A percentile compares a stretch with the other conserved stretches of the same genome.
Evolutionary conservation across 495 filamentous ascomycete genomes (phyloP).

Genomic region (Penicillium paxilli): DNA sequence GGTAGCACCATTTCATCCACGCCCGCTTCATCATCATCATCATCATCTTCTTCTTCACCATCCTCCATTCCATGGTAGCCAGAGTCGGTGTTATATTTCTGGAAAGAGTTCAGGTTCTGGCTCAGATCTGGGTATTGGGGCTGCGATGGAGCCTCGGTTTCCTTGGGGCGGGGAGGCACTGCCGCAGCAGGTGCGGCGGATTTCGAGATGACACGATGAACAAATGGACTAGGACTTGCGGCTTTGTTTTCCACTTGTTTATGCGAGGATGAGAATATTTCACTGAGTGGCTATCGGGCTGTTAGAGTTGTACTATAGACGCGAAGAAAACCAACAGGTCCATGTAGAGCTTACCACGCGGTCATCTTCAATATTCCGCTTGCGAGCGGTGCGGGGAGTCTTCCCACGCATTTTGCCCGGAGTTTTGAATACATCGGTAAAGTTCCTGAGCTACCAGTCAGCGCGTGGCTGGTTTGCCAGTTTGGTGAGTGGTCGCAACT

Average conservation of each 20-base stretch:
- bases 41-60: constrained; percentile 43
- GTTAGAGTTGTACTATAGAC: constrained; percentile 15
- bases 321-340: not conserved
- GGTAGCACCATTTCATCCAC: constrained; percentile 38
- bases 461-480: constrained; percentile 12
- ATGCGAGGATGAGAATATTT: constrained; percentile 70
- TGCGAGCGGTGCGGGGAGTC: constrained; percentile 81
- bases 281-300: constrained; percentile 67
- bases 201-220: constrained; percentile 38
- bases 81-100: constrained; percentile 61
- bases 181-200: constrained; percentile 14
- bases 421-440: constrained; percentile 93
- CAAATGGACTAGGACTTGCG: constrained; percentile 30
- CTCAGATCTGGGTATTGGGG: constrained; percentile 36
- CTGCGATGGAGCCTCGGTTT: constrained; percentile 18
- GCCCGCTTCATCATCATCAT: constrained; percentile 47
- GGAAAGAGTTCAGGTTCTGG: constrained; percentile 41
- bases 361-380: constrained; percentile 60
- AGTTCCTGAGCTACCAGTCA: constrained; percentile 60
- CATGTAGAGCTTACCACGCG: constrained; percentile 61
- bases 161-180: constrained; percentile 24
- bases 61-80: constrained; percentile 80
- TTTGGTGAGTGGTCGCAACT: constrained; percentile 30
- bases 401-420: constrained; percentile 92
- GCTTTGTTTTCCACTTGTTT: constrained; percentile 39